Percentiles rank a stretch among this genome's conserved stretches.
These are phyloP conservation scores for Sherardia arvensis DNA, from an alignment of 257 asterid species.

Conservation along the genomic window DNA sequence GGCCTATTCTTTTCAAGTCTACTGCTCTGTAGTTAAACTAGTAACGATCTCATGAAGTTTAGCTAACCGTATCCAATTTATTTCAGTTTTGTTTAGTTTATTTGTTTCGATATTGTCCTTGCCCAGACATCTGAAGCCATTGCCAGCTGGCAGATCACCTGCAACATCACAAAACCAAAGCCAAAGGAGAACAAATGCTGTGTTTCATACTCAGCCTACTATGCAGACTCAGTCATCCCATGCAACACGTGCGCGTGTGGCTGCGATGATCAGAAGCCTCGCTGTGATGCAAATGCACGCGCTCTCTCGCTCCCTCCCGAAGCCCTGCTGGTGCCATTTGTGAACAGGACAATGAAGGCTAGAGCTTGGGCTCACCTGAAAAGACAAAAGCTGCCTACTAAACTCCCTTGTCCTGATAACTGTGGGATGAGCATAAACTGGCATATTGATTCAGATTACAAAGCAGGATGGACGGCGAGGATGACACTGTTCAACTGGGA, in stretches of 20 bases:
- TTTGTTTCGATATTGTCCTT: no score
- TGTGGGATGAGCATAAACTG: slow-evolving; percentile 91
- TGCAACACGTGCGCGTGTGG: slow-evolving; percentile 94
- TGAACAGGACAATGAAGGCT: slow-evolving; percentile 48
- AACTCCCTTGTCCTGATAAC: slow-evolving; percentile 77
- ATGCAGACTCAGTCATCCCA: slow-evolving; percentile 51
- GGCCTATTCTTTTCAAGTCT: no score
- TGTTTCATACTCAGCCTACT: slow-evolving; percentile 78
- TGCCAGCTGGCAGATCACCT: slow-evolving; percentile 72
- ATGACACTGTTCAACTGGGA: slow-evolving; percentile 91
- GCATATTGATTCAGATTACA: slow-evolving; percentile 80
- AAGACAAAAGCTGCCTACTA: slow-evolving; percentile 30
- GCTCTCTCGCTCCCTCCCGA: slow-evolving; percentile 53
- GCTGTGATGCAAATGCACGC: slow-evolving; percentile 29
- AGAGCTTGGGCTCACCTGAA: slow-evolving; percentile 49
- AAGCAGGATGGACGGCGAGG: slow-evolving; percentile 78
- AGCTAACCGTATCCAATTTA: no score
- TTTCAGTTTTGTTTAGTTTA: no score
- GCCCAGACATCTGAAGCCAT: slow-evolving; percentile 40
- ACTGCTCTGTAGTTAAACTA: no score
- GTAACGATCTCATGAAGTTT: no score
- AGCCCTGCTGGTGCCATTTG: slow-evolving; percentile 73
- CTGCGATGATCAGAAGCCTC: slow-evolving; percentile 31
- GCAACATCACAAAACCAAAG: slow-evolving; percentile 70
- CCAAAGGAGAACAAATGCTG: slow-evolving; percentile 53